These are phyloP conservation scores for Monosporozyma aerobia DNA, from an alignment of 805 yeast species.

Conservation along the genomic window DNA sequence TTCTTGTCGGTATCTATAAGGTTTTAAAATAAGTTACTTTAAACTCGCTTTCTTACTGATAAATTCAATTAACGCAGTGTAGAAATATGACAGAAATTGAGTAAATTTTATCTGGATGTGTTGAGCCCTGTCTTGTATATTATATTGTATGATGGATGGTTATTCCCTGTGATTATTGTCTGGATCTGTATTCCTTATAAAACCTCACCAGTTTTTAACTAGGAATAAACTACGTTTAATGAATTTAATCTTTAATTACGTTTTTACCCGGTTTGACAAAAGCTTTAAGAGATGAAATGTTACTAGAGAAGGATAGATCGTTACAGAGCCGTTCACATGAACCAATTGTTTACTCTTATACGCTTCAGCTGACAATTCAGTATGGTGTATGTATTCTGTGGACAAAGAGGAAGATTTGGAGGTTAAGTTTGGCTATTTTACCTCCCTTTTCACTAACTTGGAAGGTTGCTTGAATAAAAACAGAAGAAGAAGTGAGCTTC, in stretches of 20 bases:
- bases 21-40: neutral
- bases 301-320: neutral
- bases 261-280: conserved; percentile 1
- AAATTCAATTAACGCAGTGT: neutral
- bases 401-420: neutral
- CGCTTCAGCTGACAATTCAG: too few relatives aligned
- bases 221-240: neutral
- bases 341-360: too few relatives aligned
- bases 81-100: neutral
- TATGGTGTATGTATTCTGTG: too few relatives aligned
- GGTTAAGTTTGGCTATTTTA: neutral
- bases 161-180: neutral
- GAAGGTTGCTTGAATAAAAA: neutral
- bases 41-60: neutral
- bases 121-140: neutral
- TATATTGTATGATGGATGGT: neutral
- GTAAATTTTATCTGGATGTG: neutral
- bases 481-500: neutral
- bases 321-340: neutral
- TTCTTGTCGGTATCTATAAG: neutral
- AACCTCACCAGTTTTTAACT: neutral
- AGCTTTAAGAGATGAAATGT: neutral
- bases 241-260: neutral
- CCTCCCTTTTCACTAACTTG: neutral
- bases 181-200: neutral